Evolutionary conservation across 805 yeast species (phyloP), one percentile per base, ranked within the genome.

Genomic region (Saccharomyces eubayanus): DNA sequence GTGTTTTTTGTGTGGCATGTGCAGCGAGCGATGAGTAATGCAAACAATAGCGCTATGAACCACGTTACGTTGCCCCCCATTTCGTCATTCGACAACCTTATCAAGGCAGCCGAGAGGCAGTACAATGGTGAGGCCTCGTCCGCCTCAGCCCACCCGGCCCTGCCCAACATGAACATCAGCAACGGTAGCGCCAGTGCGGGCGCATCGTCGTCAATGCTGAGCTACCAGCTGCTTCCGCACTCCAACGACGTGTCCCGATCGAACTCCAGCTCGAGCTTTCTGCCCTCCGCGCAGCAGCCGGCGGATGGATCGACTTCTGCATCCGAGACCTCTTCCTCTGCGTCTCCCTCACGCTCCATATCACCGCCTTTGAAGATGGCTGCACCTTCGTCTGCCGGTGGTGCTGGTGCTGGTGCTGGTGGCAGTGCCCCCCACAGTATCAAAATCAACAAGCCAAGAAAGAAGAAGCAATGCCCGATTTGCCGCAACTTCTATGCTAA

Each of bases 401-500:
- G 27, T 47, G 49, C 11, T n/a, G 2, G 29, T 31, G 28, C 30
- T 11, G 27, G 10, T 14, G 11, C n/a, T 41, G 16, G 46, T 12
- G 36, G 10, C 20, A 31, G 20, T 21, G 27, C 24, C 28, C 14
- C 40, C 30, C 28, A 9, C 21, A 6, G 30, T 49, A 31, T 11
- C 27, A 60, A 53, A 28, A 47, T 55, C 67, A 74, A 74, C 55
- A 72, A 70, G 52, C 81, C 81, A 28, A 73, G 89, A 53, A 81
- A 79, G 69, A 85, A 83, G 76, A 78, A 83, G 66, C 85, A 83
- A 69, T 86, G 94, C 63, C 84, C 87, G 0, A 81, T 80, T 52
- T 86, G 94, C 65, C 77, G 75, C 57, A 74, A 81, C 53, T 83
- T 74, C 63, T 90, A 85, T 68, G 81, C 89, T 53, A 90, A 89